These are phyloP conservation scores for Acacia melanoxylon DNA, from an alignment of 306 rosid species.

Conservation along the genomic window DNA sequence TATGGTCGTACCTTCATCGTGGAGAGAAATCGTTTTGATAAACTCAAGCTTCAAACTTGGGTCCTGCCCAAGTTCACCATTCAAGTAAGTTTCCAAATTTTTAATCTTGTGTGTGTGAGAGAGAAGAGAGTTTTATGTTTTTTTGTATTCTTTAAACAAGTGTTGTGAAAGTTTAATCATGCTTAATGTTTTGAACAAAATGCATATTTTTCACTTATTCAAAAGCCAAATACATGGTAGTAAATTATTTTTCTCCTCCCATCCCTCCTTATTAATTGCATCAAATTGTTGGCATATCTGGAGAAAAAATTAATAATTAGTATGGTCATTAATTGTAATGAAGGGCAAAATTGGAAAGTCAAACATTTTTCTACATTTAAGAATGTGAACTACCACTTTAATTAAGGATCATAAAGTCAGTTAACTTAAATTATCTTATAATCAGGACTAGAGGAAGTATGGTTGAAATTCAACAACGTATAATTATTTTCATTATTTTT, in stretches of 20 bases:
- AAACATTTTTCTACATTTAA: too few species aligned
- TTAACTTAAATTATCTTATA: too few species aligned
- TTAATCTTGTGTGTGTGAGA: neutral
- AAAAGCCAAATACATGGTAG: neutral
- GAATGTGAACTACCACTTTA: neutral
- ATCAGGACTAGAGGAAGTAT: too few species aligned
- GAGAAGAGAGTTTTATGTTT: neutral
- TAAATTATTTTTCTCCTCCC: too few species aligned
- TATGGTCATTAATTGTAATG: neutral
- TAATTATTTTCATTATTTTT: neutral
- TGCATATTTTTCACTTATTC: neutral
- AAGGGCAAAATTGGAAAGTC: too few species aligned
- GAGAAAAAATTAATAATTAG: too few species aligned
- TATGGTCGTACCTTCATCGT: constrained; percentile 33
- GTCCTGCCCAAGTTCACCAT: constrained; percentile 52
- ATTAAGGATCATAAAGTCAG: neutral
- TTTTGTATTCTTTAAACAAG: neutral
- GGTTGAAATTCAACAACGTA: neutral
- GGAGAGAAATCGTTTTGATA: constrained; percentile 49
- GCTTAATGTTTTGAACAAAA: neutral
- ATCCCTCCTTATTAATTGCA: neutral
- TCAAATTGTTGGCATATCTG: neutral
- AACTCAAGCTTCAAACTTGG: constrained; percentile 68
- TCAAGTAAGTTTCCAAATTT: constrained; percentile 35
- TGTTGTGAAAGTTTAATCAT: neutral